Base-by-base conservation (phyloP, 2,329 filamentous ascomycete genomes). In the Alternaria angustiovoidea region DNA sequence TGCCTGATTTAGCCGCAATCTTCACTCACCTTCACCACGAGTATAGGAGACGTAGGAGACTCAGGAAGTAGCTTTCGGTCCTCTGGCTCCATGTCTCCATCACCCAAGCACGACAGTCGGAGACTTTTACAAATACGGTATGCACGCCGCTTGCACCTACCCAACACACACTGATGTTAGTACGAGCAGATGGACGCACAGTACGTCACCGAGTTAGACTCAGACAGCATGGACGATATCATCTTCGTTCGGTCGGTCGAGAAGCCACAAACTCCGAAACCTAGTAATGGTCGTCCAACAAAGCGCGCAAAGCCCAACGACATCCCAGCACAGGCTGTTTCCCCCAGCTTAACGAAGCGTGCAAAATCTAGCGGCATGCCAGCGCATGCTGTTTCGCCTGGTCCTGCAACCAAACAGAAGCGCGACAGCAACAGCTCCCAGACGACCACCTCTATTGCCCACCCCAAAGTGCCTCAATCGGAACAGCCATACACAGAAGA, bases 211-310 rank as follows among this genome's bases (percentile, higher is more conserved):
- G 14, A 24, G 24, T 26, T 30, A 1, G 20, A 38, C 24, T 36
- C 46, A 14, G 30, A 30, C 20, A 49, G 32, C 14, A 36, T 24
- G 30, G 46, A 49, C 20, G 46, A 49, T 38, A 26, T 49, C 32
- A 26, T 49, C 20, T 49, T 49, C 32, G 32, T 49, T 16, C 30
- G 46, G n/a, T 38, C 32, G 20, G 46, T 49, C 46, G 46, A 49
- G 9, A 49, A 49, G 46, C 32, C 20, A 26, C 30, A 20, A 5
- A 32, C 46, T 14, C 32, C 32, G 20, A 36, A 36, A 18, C 6
- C 18, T 12, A 32, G 46, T 16, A 18, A 18, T 24, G 11, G 14
- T 26, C 32, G 8, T 49, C 32, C 20, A 26, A 7, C 46, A 12
- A 48, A 36, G 30, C 46, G 30, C 46, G 30, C 30, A 48, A 34